phyloP scores from a whole-genome alignment of 371 early-diverging fungal genomes.

The Saksenaea vasiformis region DNA sequence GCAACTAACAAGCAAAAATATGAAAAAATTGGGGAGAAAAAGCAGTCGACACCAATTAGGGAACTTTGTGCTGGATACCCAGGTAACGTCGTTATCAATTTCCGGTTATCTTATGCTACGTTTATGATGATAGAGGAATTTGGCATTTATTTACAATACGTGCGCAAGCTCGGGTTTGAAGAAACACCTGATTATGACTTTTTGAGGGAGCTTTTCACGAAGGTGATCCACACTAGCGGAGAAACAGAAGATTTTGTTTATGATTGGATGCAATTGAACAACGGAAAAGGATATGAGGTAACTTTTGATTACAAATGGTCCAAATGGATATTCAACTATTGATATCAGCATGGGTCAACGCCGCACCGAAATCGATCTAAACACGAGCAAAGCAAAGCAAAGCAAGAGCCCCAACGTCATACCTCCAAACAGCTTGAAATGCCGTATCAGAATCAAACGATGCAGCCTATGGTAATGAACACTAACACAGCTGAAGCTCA shows the following conservation, averaged over 20 bases:
- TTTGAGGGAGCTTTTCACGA: conserved; percentile 80
- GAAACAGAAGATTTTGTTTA: conserved; percentile 83
- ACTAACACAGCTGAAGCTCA: neutral
- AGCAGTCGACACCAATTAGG: conserved; percentile 73
- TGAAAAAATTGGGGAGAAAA: conserved; percentile 90
- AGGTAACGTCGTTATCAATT: conserved; percentile 17
- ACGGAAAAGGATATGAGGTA: conserved; percentile 57
- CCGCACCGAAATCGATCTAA: neutral
- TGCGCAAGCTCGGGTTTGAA: conserved; percentile 86
- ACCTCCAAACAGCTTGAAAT: neutral
- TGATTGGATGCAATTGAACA: conserved; percentile 84
- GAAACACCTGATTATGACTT: conserved; percentile 93
- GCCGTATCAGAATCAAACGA: neutral
- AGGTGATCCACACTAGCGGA: conserved; percentile 67
- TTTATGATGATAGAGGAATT: conserved; percentile 67
- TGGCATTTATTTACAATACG: conserved; percentile 84
- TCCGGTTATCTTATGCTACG: neutral
- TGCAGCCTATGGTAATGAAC: neutral
- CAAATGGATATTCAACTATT: neutral
- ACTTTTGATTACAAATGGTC: neutral
- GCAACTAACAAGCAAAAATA: conserved; percentile 92
- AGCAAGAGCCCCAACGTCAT: neutral
- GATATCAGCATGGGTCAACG: neutral
- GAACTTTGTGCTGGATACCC: conserved; percentile 82
- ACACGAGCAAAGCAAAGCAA: neutral